Percentiles rank a stretch among this genome's conserved stretches.
phyloP scores from a whole-genome alignment of 164 flowering plant genomes.

The Malania oleifera region DNA sequence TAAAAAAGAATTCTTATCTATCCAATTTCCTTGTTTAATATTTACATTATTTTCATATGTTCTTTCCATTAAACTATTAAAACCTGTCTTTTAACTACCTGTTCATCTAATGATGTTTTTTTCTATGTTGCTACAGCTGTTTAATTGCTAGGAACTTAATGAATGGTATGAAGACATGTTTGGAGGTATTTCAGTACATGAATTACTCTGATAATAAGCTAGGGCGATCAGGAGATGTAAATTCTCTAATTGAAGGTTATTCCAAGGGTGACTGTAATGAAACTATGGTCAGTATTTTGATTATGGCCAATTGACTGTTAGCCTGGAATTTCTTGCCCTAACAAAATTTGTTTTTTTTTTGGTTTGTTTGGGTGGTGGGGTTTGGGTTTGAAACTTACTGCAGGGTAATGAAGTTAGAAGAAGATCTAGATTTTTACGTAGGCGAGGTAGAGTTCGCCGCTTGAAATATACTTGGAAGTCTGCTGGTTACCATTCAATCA shows the following conservation, averaged over 20 bases:
- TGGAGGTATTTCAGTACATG: constrained; percentile 79
- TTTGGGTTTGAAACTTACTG: constrained; percentile 3
- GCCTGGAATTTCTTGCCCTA: constrained; percentile 7
- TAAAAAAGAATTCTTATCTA: no score
- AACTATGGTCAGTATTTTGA: constrained; percentile 37
- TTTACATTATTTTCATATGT: no score
- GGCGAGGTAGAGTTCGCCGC: constrained; percentile 94
- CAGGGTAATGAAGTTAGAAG: constrained; percentile 71
- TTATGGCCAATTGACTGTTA: neutral
- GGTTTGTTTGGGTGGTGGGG: neutral
- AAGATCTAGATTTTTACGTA: constrained; percentile 85
- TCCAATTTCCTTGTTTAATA: no score
- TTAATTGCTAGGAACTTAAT: constrained; percentile 84
- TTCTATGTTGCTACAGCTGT: constrained; percentile 57
- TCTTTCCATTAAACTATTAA: no score
- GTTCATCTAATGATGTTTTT: constrained; percentile 6
- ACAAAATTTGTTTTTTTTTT: neutral
- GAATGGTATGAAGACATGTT: constrained; percentile 86
- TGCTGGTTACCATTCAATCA: constrained; percentile 87
- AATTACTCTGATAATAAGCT: constrained; percentile 49
- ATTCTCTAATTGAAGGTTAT: constrained; percentile 49
- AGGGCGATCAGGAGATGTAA: constrained; percentile 49
- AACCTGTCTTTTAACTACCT: constrained; percentile 2
- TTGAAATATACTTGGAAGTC: constrained; percentile 94
- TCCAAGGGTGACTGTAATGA: constrained; percentile 52